Percentiles rank a stretch among this genome's conserved stretches.
Conservation (phyloP, 371 early-diverging fungal species). For the Rhizopus arrhizus region DNA sequence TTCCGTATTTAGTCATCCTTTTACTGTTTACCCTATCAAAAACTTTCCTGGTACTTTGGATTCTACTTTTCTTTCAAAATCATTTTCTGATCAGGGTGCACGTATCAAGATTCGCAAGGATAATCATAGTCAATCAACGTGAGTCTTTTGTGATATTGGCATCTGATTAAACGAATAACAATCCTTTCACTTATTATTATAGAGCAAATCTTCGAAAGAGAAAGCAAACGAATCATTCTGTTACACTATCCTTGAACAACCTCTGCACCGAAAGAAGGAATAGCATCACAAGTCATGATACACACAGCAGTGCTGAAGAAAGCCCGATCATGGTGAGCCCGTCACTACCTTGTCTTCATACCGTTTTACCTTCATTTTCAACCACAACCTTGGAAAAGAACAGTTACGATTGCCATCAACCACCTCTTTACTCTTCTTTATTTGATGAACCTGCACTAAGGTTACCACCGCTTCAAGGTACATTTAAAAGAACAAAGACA, state of each 20-base stretch:
- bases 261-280: slow-evolving; percentile 17
- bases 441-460: slow-evolving; percentile 1
- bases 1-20: slow-evolving; percentile 68
- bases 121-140: slow-evolving; percentile 32
- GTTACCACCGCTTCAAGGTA: slow-evolving; percentile 16
- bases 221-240: slow-evolving; percentile 9
- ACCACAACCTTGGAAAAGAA: not conserved
- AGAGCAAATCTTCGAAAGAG: slow-evolving; percentile 25
- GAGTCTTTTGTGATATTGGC: slow-evolving; percentile 6
- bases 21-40: slow-evolving; percentile 83
- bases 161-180: not conserved
- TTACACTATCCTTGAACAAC: too few species aligned
- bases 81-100: slow-evolving; percentile 90
- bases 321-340: slow-evolving; percentile 16
- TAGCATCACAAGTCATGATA: slow-evolving; percentile 35
- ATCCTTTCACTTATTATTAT: not conserved
- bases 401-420: too few species aligned
- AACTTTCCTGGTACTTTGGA: slow-evolving; percentile 88
- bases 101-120: slow-evolving; percentile 83
- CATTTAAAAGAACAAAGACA: slow-evolving; percentile 15
- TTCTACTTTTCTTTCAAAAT: slow-evolving; percentile 79
- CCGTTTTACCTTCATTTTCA: slow-evolving; percentile 9
- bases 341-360: slow-evolving; percentile 1
- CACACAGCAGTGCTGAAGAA: slow-evolving; percentile 22
- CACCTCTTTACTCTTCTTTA: not conserved